Evolutionary conservation across 2,329 filamentous ascomycete genomes (phyloP), one percentile per base, ranked within the genome.

Genomic region (Colletotrichum abscissum): DNA sequence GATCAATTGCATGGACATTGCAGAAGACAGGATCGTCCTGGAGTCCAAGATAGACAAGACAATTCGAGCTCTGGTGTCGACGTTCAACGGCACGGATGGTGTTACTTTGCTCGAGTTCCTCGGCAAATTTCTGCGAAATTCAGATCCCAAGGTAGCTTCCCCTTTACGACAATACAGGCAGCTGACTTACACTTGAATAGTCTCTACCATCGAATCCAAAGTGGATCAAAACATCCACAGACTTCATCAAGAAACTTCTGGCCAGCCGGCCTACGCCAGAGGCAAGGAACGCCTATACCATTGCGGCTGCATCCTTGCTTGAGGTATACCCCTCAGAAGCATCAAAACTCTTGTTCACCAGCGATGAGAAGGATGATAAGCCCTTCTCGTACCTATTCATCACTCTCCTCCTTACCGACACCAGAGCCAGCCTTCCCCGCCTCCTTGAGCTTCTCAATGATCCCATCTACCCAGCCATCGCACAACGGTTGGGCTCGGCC

Each of bases 401-500:
- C 67, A 92, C 89, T 76, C 86, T 93, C n/a, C 78, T 93, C 7
- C 86, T 93, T 42, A 89, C 93, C 70, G 92, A 94, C 78, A 84
- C 93, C 30, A 88, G 90, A 54, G 88, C 91, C 14, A 90, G 90
- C 1, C 85, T 91, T 28, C 92, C 92, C 1, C 84, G 87, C 3
- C 84, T 94, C 1, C 84, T 93, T 2, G 84, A 86, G 55, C 85
- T 88, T 67, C 86, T 92, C 69, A 91, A 91, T 77, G 86, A 83
- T 28, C 82, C 86, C 1, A 82, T 84, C 2, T 93, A 93, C 76
- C 79, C 82, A 2, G 77, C 80, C 19, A 86, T 82, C 8, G 87
- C 91, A 1, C 82, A 83, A 22, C 87, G 91, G 3, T 84, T 94
- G 1, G 86, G 90, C 1, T 88, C 90, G 0, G 89, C 87, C 26